phyloP scores from a whole-genome alignment of 495 filamentous ascomycete species.

The Staphylotrichum longicolle region DNA sequence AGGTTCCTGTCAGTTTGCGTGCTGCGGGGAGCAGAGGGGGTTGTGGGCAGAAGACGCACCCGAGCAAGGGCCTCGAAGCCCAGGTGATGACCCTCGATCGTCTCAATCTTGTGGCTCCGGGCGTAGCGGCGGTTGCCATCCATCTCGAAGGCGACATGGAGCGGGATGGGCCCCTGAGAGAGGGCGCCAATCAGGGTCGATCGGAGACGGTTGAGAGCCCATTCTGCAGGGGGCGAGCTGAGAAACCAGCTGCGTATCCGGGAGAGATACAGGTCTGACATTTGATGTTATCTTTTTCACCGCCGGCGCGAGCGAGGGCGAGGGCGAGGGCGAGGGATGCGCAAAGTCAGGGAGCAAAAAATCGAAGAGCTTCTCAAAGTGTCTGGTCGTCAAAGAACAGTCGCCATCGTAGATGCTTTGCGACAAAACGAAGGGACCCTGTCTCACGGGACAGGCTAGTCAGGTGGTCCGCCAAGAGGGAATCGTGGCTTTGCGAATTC shows the following conservation, averaged over 20 bases:
- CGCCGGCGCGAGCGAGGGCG: no score
- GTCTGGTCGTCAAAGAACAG: not conserved
- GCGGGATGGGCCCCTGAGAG: slow-evolving; percentile 84
- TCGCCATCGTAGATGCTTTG: slow-evolving; percentile 5
- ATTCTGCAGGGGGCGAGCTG: slow-evolving; percentile 85
- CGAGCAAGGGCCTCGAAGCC: slow-evolving; percentile 92
- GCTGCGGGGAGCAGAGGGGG: not conserved
- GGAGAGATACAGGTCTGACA: slow-evolving; percentile 63
- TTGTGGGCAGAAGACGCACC: slow-evolving; percentile 41
- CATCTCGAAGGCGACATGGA: slow-evolving; percentile 98
- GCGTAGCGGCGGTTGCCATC: slow-evolving; percentile 95
- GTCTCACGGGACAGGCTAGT: not conserved
- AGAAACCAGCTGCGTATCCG: slow-evolving; percentile 82
- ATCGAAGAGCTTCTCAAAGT: not conserved
- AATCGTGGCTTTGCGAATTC: slow-evolving; percentile 8
- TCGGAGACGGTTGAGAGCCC: slow-evolving; percentile 66
- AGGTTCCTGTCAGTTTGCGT: slow-evolving; percentile 15
- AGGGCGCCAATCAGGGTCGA: slow-evolving; percentile 83
- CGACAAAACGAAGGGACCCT: not conserved
- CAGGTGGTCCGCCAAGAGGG: slow-evolving; percentile 8
- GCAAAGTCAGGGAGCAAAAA: not conserved
- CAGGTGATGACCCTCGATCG: slow-evolving; percentile 92
- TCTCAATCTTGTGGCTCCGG: slow-evolving; percentile 85
- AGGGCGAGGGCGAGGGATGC: not conserved
- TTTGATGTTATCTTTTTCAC: slow-evolving; percentile 17